phyloP scores from a whole-genome alignment of 169 alveolate species.

The Eimeria maxima region DNA sequence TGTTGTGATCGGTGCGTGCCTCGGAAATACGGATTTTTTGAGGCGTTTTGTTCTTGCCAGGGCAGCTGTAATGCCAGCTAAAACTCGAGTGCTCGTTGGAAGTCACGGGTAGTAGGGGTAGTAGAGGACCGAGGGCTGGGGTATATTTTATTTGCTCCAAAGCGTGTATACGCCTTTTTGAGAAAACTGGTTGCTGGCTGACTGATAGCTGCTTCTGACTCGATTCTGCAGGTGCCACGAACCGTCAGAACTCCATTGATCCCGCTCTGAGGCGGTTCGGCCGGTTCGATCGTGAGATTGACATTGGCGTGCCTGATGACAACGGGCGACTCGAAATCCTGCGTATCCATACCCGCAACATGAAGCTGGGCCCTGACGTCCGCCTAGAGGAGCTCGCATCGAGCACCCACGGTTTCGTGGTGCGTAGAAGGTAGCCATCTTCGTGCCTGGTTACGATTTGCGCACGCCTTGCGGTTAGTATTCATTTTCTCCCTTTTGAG shows the following conservation, averaged over 20 bases:
- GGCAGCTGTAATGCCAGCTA: background rate
- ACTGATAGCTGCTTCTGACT: constrained; percentile 86
- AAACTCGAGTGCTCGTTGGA: background rate
- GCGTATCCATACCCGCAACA: constrained; percentile 99
- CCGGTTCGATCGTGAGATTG: constrained; percentile 98
- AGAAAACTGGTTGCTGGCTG: constrained; percentile 98
- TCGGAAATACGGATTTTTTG: background rate
- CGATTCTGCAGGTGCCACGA: constrained; percentile 92
- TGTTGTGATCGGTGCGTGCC: constrained; percentile 95
- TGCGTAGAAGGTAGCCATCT: constrained; percentile 65
- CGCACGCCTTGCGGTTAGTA: background rate
- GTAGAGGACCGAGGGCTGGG: constrained; percentile 90
- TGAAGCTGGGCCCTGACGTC: constrained; percentile 99
- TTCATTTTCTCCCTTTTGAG: background rate
- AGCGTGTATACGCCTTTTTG: background rate
- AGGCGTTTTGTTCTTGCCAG: background rate
- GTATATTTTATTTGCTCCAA: constrained; percentile 97
- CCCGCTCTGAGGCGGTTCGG: constrained; percentile 99
- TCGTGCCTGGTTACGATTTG: background rate
- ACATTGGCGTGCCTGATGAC: constrained; percentile 99
- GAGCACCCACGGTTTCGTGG: constrained; percentile 99
- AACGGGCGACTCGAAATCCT: constrained; percentile 99
- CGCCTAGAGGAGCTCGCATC: constrained; percentile 99
- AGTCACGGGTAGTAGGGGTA: background rate
- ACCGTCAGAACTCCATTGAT: constrained; percentile 99